phyloP scores from a whole-genome alignment of 2,329 filamentous ascomycete species.

The Zymoseptoria crescenta region DNA sequence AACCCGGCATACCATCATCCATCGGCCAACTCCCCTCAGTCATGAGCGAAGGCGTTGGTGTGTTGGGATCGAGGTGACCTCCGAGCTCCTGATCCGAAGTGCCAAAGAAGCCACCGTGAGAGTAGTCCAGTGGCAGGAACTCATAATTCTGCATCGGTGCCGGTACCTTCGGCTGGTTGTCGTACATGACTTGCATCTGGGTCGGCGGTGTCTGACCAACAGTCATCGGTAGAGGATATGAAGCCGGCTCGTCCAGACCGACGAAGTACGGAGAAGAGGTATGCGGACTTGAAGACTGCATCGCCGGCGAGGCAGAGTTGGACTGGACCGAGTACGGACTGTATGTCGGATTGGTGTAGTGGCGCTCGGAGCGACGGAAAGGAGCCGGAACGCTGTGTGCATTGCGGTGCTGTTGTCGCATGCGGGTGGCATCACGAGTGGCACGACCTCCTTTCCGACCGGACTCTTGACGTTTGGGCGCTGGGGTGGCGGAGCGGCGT shows the following conservation, averaged over 20 bases:
- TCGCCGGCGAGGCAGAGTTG: not conserved
- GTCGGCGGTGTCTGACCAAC: constrained; percentile 11
- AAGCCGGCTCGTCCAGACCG: constrained; percentile 7
- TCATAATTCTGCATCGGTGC: constrained; percentile 6
- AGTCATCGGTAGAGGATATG: constrained; percentile 5
- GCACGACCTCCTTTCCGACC: constrained; percentile 41
- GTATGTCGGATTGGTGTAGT: constrained; percentile 4
- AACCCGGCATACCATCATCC: constrained; percentile 16
- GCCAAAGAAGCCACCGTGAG: constrained; percentile 12
- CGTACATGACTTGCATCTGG: constrained; percentile 5
- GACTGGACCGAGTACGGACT: constrained; percentile 10
- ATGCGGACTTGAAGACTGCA: constrained; percentile 3
- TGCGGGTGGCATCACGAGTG: constrained; percentile 26
- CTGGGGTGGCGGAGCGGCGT: constrained; percentile 21
- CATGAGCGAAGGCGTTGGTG: constrained; percentile 22
- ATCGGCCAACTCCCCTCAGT: constrained; percentile 24
- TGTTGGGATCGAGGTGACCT: not conserved
- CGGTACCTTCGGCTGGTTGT: constrained; percentile 2
- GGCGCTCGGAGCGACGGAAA: constrained; percentile 4
- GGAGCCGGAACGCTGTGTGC: constrained; percentile 3
- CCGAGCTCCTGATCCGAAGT: constrained; percentile 15
- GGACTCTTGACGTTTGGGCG: constrained; percentile 36
- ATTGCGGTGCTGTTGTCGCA: constrained; percentile 15
- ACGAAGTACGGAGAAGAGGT: constrained; percentile 18
- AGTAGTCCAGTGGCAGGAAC: constrained; percentile 9